Evolutionary conservation across 805 yeast species (phyloP), one percentile per base, ranked within the genome.

Genomic region (Wickerhamiella domercqiae): DNA sequence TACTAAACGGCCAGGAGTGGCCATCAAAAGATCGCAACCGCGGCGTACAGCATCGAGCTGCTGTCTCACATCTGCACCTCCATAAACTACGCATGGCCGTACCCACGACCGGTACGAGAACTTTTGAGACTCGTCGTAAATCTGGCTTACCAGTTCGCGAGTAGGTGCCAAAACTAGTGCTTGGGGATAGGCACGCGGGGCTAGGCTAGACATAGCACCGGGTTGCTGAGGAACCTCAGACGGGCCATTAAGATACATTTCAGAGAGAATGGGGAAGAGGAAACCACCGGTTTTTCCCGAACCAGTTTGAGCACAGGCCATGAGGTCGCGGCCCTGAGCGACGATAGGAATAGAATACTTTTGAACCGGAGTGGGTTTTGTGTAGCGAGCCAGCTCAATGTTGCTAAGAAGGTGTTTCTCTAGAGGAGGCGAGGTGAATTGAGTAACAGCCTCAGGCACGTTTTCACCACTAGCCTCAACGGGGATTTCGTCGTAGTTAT

Each of bases 271-370:
- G 47, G 99, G 98, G 80, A 90, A 90, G 59, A 90, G 68, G 72
- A 90, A 90, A 49, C 98, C 99, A 71, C 97, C 98, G 57, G 99
- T 90, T 68, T 90, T 90, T 73, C 99, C 99, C 42, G 97, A 86
- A 78, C 94, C 94, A 50, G 94, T 82, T 68, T 83, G 94, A 42
- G 94, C 94, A 73, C 94, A 83, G 26, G 94, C 94, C 94, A 82
- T 83, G 64, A 82, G 71, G 63, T 82, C 94, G 64, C 94, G 74
- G 53, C 86, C 83, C 43, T 67, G 74, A 42, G 87, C 82, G 48
- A 83, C 87, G 47, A 83, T 82, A 49, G 94, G 94, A 47, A 83
- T 78, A 32, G 94, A 83, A 69, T 82, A 82, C 64, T 83, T 83
- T 61, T 82, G 94, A 41, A 82, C 94, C 36, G 94, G 98, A 25